phyloP scores from a whole-genome alignment of 257 asterid species.

The Fraxinus cuspidata region DNA sequence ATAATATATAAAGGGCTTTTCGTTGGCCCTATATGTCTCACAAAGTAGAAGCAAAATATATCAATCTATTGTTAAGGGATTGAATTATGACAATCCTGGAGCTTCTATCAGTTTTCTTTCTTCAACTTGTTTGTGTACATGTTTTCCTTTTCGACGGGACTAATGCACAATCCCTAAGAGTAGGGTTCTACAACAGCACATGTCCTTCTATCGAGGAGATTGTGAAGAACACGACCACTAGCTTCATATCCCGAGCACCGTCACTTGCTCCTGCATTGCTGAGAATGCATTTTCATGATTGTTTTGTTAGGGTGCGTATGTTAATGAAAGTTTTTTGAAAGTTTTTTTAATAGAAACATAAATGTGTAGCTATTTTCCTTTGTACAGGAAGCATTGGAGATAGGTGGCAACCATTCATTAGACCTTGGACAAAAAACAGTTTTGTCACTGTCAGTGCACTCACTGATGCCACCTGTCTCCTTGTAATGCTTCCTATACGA shows the following conservation, averaged over 20 bases:
- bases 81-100: slow-evolving; percentile 36
- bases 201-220: slow-evolving; percentile 50
- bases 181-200: slow-evolving; percentile 35
- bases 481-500: too few relatives aligned
- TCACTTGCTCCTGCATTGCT: slow-evolving; percentile 58
- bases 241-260: slow-evolving; percentile 39
- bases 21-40: not conserved
- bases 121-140: slow-evolving; percentile 12
- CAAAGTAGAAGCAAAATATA: not conserved
- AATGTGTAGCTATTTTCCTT: too few relatives aligned
- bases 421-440: too few relatives aligned
- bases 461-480: too few relatives aligned
- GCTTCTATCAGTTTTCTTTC: slow-evolving; percentile 23
- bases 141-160: slow-evolving; percentile 14
- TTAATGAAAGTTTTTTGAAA: not conserved
- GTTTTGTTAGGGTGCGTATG: slow-evolving; percentile 56
- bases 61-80: not conserved
- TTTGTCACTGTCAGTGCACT: too few relatives aligned
- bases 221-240: slow-evolving; percentile 34
- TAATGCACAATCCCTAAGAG: slow-evolving; percentile 34
- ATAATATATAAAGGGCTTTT: not conserved
- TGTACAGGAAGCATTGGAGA: too few relatives aligned
- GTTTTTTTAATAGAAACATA: not conserved
- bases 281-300: slow-evolving; percentile 75
- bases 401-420: too few relatives aligned